A percentile compares a stretch with the other conserved stretches of the same genome.
phyloP scores from a whole-genome alignment of 1,284 basidiomycete species.

The Gomphus bonarii region DNA sequence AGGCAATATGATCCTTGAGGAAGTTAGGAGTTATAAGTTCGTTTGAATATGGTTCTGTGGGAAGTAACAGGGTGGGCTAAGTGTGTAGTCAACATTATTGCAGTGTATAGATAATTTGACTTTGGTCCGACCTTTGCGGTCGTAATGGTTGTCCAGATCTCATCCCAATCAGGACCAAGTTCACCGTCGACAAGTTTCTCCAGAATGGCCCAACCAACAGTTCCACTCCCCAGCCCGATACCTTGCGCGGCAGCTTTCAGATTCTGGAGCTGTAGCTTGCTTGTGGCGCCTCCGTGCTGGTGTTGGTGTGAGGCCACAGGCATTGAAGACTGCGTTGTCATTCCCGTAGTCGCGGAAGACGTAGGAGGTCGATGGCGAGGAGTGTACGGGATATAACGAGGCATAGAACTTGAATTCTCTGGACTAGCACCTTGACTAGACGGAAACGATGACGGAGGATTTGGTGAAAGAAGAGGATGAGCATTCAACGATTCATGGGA shows the following conservation, averaged over 20 bases:
- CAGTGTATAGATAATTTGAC: not conserved
- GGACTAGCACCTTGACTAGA: conserved; percentile 27
- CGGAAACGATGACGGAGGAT: conserved; percentile 21
- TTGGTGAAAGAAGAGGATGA: conserved; percentile 52
- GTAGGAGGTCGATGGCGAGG: conserved; percentile 38
- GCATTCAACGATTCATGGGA: conserved; percentile 49
- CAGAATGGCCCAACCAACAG: conserved; percentile 75
- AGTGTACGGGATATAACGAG: conserved; percentile 46
- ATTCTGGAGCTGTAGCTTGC: conserved; percentile 66
- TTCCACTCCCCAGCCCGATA: conserved; percentile 59
- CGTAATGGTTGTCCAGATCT: conserved; percentile 59
- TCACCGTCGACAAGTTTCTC: conserved; percentile 69
- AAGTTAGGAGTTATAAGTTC: conserved; percentile 62
- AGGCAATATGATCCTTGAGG: conserved; percentile 67
- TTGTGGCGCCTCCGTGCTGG: conserved; percentile 43
- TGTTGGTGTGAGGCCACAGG: conserved; percentile 24
- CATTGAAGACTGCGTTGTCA: conserved; percentile 30
- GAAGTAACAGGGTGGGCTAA: conserved; percentile 72
- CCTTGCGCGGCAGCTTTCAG: conserved; percentile 72
- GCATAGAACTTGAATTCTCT: conserved; percentile 15
- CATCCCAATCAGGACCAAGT: conserved; percentile 57
- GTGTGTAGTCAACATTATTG: conserved; percentile 8
- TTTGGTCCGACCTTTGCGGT: conserved; percentile 49
- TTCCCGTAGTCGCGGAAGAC: conserved; percentile 38
- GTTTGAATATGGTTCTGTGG: conserved; percentile 41